phyloP scores from a whole-genome alignment of 2,329 filamentous ascomycete species.

The Penicillium hesseltinei region DNA sequence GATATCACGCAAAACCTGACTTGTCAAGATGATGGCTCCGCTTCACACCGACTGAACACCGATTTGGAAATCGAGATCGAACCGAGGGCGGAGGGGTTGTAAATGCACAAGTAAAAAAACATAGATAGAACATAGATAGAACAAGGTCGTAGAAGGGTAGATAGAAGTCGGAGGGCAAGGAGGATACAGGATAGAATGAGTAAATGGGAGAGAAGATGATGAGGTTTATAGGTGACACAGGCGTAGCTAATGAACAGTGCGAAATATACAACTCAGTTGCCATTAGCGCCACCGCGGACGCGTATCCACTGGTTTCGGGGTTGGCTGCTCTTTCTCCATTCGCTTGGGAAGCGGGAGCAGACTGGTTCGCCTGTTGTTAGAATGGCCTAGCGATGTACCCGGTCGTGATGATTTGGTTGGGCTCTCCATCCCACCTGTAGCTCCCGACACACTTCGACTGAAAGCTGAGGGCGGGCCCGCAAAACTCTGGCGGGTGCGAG shows the following conservation, averaged over 20 bases:
- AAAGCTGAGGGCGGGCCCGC: slow-evolving; percentile 30
- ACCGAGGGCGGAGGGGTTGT: not conserved
- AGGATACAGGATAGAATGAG: not conserved
- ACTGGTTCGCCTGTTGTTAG: slow-evolving; percentile 38
- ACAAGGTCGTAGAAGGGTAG: slow-evolving; percentile 12
- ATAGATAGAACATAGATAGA: slow-evolving; percentile 10
- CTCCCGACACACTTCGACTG: slow-evolving; percentile 28
- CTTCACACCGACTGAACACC: not conserved
- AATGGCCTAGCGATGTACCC: slow-evolving; percentile 42
- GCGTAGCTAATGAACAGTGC: not conserved
- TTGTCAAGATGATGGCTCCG: slow-evolving; percentile 17
- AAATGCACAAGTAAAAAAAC: slow-evolving; percentile 16
- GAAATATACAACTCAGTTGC: not conserved
- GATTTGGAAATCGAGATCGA: not conserved
- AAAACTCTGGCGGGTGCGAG: slow-evolving; percentile 42
- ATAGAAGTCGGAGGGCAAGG: not conserved
- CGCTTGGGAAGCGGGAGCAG: slow-evolving; percentile 41
- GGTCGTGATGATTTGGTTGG: slow-evolving; percentile 36
- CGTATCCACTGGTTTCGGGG: slow-evolving; percentile 28
- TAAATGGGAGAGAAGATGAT: not conserved
- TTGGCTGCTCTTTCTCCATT: slow-evolving; percentile 29
- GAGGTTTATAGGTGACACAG: not conserved
- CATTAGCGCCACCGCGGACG: slow-evolving; percentile 39
- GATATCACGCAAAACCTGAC: slow-evolving; percentile 29
- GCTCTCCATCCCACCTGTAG: slow-evolving; percentile 21